Conservation (phyloP, 352 stramenopile species). For the Peronospora belbahrii region DNA sequence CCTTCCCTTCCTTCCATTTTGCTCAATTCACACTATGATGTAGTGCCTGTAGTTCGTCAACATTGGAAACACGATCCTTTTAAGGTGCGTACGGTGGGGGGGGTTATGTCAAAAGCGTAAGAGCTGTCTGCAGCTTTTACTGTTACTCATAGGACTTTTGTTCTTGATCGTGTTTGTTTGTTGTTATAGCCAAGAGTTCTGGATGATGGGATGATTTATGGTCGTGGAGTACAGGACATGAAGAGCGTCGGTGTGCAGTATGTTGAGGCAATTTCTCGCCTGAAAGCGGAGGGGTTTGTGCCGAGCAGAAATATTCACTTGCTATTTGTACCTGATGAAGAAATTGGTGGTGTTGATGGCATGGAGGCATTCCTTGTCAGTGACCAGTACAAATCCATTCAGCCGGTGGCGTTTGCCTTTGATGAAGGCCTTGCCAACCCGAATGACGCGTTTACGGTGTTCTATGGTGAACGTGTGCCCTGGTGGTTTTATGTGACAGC, state of each 20-base stretch:
- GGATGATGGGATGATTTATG: slow-evolving; percentile 90
- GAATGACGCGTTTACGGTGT: slow-evolving; percentile 88
- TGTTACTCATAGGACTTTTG: too few species aligned
- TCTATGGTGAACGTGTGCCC: slow-evolving; percentile 93
- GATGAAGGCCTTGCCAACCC: slow-evolving; percentile 93
- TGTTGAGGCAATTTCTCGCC: slow-evolving; percentile 78
- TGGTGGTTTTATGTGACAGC: slow-evolving; percentile 89
- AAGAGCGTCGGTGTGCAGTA: slow-evolving; percentile 96
- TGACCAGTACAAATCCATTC: slow-evolving; percentile 73
- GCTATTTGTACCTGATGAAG: slow-evolving; percentile 91
- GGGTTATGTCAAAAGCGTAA: too few species aligned
- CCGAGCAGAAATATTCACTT: slow-evolving; percentile 88
- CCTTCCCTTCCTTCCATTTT: slow-evolving; percentile 82
- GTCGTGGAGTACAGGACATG: slow-evolving; percentile 94
- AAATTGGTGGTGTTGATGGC: slow-evolving; percentile 88
- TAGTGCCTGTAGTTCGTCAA: slow-evolving; percentile 85
- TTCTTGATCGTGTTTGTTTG: too few species aligned
- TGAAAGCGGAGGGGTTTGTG: slow-evolving; percentile 31
- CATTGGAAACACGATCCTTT: slow-evolving; percentile 90
- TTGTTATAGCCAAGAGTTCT: slow-evolving; percentile 68
- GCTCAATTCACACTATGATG: slow-evolving; percentile 96
- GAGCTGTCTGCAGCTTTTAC: too few species aligned
- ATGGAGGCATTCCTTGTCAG: slow-evolving; percentile 89
- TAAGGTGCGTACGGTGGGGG: slow-evolving; percentile 48
- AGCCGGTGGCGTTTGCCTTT: slow-evolving; percentile 87